phyloP scores from a whole-genome alignment of 768 basidiomycete genomes.

The Boletus edulis region DNA sequence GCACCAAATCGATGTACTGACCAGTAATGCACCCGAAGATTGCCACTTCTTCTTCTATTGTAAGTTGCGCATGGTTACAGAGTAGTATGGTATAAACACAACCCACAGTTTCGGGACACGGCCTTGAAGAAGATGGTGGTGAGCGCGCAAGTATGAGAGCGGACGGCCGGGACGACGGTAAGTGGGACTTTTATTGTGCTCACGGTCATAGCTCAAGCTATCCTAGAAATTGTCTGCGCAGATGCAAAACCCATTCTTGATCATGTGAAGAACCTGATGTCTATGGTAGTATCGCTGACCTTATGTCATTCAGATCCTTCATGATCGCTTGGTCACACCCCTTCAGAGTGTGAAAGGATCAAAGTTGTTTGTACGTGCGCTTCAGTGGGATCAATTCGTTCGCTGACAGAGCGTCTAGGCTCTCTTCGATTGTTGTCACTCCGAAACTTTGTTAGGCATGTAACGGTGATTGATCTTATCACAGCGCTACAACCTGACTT shows the following conservation, averaged over 20 bases:
- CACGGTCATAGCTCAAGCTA: neutral
- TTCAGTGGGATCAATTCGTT: neutral
- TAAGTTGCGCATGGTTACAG: constrained; percentile 20
- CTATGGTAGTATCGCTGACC: neutral
- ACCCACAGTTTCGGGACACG: constrained; percentile 23
- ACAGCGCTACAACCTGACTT: neutral
- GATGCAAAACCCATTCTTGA: constrained; percentile 22
- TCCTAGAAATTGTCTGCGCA: constrained; percentile 20
- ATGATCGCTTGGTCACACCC: constrained; percentile 17
- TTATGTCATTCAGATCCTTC: constrained; percentile 15
- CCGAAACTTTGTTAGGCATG: constrained; percentile 25
- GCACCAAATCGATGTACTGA: constrained; percentile 40
- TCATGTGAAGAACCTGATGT: constrained; percentile 10
- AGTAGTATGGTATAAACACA: neutral
- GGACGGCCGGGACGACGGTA: constrained; percentile 51
- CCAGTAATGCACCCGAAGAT: constrained; percentile 38
- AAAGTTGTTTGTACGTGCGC: constrained; percentile 18
- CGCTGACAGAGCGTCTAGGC: constrained; percentile 13
- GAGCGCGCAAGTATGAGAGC: constrained; percentile 38
- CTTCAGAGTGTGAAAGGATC: constrained; percentile 18
- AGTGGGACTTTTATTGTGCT: neutral
- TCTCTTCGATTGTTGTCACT: constrained; percentile 31
- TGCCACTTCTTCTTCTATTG: constrained; percentile 58
- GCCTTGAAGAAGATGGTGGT: constrained; percentile 8
- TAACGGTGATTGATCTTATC: neutral